Evolutionary conservation across 176 grass and related monocot species (phyloP).

Genomic region (Tillandsia fasciculata): DNA sequence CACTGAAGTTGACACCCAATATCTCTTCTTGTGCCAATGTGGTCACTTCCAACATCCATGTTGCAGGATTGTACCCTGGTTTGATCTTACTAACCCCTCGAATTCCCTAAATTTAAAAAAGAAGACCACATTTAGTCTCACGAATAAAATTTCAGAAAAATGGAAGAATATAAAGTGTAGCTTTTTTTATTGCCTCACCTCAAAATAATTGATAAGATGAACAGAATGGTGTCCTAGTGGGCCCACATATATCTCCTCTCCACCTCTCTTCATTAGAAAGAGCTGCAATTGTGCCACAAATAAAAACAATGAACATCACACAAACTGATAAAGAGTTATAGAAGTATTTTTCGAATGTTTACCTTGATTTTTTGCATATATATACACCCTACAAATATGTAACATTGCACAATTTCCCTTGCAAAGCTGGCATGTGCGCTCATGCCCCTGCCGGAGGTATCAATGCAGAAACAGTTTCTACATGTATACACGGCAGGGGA

Average conservation of each 20-base stretch:
- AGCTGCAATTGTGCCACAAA: conserved; percentile 31
- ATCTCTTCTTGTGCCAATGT: conserved; percentile 44
- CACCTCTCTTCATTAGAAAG: conserved; percentile 60
- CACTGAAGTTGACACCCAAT: conserved; percentile 33
- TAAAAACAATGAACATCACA: not conserved
- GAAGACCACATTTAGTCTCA: no score
- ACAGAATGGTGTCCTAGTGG: conserved; percentile 44
- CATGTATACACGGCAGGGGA: no score
- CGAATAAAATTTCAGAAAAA: no score
- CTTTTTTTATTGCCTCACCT: conserved; percentile 24
- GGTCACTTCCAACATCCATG: conserved; percentile 69
- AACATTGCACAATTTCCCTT: no score
- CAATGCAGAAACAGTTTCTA: no score
- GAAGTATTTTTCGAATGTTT: no score
- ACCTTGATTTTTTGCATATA: no score
- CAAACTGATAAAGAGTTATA: no score
- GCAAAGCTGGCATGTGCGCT: no score
- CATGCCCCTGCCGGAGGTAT: no score
- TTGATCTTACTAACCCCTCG: conserved; percentile 45
- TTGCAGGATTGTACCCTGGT: conserved; percentile 56
- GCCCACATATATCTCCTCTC: conserved; percentile 59
- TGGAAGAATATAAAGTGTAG: not conserved
- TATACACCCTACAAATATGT: no score
- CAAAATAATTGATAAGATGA: conserved; percentile 45
- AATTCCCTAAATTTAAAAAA: conserved; percentile 27